A percentile compares a stretch with the other conserved stretches of the same genome.
Evolutionary conservation across 495 filamentous ascomycete genomes (phyloP).

Genomic region (Corynascus novoguineensis): DNA sequence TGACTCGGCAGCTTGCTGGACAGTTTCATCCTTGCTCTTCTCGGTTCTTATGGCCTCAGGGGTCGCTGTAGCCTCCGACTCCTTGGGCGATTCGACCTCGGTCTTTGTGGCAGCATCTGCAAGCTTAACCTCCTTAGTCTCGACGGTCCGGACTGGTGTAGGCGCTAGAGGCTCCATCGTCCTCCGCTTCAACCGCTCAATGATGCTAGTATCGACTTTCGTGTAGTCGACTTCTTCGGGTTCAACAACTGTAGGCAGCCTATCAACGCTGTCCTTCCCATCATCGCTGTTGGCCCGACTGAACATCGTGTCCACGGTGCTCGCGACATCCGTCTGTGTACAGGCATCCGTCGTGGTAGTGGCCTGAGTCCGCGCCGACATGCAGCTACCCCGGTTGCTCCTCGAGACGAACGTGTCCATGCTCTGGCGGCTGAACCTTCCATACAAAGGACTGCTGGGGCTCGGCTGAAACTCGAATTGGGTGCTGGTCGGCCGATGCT

Average conservation of each 20-base stretch:
- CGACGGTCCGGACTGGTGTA: neutral
- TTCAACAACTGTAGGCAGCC: conserved; percentile 35
- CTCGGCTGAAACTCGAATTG: conserved; percentile 76
- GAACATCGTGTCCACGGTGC: conserved; percentile 45
- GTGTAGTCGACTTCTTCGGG: conserved; percentile 51
- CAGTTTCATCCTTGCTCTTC: neutral
- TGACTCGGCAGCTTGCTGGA: neutral
- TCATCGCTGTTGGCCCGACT: conserved; percentile 46
- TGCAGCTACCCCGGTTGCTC: conserved; percentile 63
- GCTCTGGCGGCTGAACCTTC: conserved; percentile 61
- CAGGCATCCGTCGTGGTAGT: conserved; percentile 55
- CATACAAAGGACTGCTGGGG: conserved; percentile 69
- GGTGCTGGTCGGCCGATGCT: conserved; percentile 60
- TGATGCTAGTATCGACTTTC: conserved; percentile 45
- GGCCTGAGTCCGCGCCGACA: conserved; percentile 51
- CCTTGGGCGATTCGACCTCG: neutral
- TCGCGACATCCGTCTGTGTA: conserved; percentile 50
- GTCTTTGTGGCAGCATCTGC: neutral
- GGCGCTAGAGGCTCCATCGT: conserved; percentile 18
- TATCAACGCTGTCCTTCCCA: conserved; percentile 36
- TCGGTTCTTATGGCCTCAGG: neutral
- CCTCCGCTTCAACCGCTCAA: conserved; percentile 31
- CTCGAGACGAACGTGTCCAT: conserved; percentile 54
- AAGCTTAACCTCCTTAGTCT: conserved; percentile 11
- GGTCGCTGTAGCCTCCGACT: neutral